These are phyloP conservation scores for Fusarium sp. DNA, from an alignment of 2,329 filamentous ascomycete species.

Conservation along the genomic window DNA sequence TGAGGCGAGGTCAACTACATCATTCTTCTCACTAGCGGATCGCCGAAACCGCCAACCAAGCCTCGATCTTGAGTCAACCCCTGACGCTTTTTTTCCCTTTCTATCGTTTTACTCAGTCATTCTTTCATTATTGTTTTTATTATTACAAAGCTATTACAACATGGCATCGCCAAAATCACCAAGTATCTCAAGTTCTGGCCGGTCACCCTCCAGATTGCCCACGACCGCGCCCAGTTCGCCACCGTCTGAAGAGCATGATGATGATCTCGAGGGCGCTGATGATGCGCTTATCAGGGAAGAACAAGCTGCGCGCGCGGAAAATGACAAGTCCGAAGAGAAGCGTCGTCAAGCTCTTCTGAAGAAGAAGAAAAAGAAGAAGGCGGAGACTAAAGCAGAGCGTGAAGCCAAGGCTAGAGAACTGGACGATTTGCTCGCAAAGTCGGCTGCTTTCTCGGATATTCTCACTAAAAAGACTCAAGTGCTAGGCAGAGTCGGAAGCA, in stretches of 20 bases:
- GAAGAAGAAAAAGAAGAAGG: constrained; percentile 63
- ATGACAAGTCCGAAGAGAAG: constrained; percentile 65
- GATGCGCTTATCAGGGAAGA: constrained; percentile 55
- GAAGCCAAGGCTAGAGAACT: constrained; percentile 71
- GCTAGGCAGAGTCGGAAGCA: constrained; percentile 71
- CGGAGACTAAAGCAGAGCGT: constrained; percentile 66
- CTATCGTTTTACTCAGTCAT: not conserved
- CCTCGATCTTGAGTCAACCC: constrained; percentile 8
- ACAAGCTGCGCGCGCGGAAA: constrained; percentile 52
- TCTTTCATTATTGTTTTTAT: not conserved
- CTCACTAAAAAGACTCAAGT: constrained; percentile 74
- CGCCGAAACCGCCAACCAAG: constrained; percentile 17
- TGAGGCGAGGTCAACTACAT: constrained; percentile 43
- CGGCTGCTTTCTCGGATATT: constrained; percentile 72
- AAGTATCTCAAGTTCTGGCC: constrained; percentile 49
- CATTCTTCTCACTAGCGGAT: constrained; percentile 40
- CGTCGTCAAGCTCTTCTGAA: constrained; percentile 53
- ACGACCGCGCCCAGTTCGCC: constrained; percentile 58
- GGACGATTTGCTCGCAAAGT: constrained; percentile 70
- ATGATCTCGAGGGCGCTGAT: constrained; percentile 44
- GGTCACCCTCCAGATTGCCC: constrained; percentile 43
- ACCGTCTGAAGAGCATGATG: constrained; percentile 35
- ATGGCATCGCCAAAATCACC: constrained; percentile 53
- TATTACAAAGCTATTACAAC: not conserved
- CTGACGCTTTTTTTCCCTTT: constrained; percentile 1